Conservation (phyloP, 306 rosid species). For the Corylus heterophylla region DNA sequence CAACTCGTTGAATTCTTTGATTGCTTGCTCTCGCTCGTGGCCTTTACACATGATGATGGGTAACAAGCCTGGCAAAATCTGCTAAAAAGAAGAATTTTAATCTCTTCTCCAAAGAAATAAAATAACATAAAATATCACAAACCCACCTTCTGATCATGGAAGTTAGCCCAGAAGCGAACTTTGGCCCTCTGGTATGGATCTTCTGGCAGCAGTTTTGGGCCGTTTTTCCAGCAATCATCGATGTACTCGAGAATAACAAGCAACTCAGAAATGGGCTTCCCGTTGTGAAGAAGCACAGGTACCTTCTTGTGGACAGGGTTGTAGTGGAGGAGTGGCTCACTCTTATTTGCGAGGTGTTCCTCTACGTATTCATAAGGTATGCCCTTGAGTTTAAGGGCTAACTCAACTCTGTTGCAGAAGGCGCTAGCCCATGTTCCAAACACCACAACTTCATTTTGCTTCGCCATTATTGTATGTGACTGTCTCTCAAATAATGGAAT, state of each 20-base stretch:
- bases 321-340: constrained; percentile 33
- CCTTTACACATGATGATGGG: constrained; percentile 27
- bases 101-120: neutral
- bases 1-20: constrained; percentile 20
- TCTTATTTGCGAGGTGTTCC: constrained; percentile 43
- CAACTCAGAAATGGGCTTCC: constrained; percentile 37
- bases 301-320: constrained; percentile 45
- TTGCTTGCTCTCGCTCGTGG: constrained; percentile 31
- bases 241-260: constrained; percentile 45
- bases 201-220: constrained; percentile 37
- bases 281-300: constrained; percentile 43
- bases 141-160: constrained; percentile 27
- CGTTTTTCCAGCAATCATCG: constrained; percentile 37
- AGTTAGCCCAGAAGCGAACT: constrained; percentile 44
- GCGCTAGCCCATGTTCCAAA: constrained; percentile 32
- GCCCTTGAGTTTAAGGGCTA: constrained; percentile 49
- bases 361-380: constrained; percentile 39
- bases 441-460: constrained; percentile 35
- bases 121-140: neutral
- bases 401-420: constrained; percentile 27
- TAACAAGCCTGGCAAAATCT: constrained; percentile 4
- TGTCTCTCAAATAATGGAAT: neutral
- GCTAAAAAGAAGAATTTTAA: neutral
- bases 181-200: constrained; percentile 43
- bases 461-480: constrained; percentile 21